A percentile compares a stretch with the other conserved stretches of the same genome.
Evolutionary conservation across 495 filamentous ascomycete species (phyloP).

Genomic region (Daldinia concentrica): DNA sequence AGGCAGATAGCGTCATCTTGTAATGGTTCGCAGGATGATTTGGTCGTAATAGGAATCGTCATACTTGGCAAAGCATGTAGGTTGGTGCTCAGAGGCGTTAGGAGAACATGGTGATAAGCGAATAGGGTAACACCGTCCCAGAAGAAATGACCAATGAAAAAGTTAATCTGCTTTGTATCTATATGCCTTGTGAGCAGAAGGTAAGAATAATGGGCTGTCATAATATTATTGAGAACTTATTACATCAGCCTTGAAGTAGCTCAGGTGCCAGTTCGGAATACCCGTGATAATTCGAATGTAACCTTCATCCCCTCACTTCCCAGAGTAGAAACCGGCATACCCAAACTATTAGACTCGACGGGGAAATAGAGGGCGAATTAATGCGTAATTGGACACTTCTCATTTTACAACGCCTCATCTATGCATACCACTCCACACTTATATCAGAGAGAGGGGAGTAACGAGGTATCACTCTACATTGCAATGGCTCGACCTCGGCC

Average conservation of each 20-base stretch:
- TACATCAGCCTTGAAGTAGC: not conserved
- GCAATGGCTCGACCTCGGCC: not conserved
- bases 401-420: not conserved
- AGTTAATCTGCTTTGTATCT: not conserved
- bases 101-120: slow-evolving; percentile 2
- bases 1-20: slow-evolving; percentile 58
- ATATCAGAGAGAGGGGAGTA: not conserved
- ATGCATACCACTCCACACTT: not conserved
- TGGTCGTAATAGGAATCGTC: not conserved
- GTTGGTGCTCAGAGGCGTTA: slow-evolving; percentile 29
- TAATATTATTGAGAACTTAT: not conserved
- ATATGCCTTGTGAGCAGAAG: not conserved
- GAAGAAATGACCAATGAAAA: slow-evolving; percentile 17
- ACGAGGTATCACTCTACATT: not conserved
- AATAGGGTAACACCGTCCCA: slow-evolving; percentile 10
- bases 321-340: not conserved
- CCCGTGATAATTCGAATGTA: not conserved
- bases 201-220: not conserved
- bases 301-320: not conserved
- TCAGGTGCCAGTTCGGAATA: not conserved
- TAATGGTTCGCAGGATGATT: slow-evolving; percentile 9
- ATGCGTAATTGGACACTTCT: not conserved
- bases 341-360: not conserved
- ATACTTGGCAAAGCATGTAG: slow-evolving; percentile 18
- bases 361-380: not conserved